phyloP scores from a whole-genome alignment of 2,329 filamentous ascomycete species.

The Rachicladosporium sp. region DNA sequence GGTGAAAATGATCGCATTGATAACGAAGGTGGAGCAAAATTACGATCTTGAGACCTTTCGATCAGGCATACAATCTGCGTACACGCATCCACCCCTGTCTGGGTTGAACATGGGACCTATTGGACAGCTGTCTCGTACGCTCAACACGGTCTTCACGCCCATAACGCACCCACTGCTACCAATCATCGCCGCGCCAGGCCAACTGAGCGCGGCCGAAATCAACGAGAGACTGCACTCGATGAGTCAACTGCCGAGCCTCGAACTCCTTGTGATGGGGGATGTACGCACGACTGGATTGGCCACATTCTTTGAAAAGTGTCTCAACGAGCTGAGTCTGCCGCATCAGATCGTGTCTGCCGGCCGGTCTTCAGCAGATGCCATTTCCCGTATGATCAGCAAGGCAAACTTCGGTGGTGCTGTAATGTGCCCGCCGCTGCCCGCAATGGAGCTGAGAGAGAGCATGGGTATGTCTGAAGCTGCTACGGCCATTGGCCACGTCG shows the following conservation, averaged over 20 bases:
- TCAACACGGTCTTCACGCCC: conserved; percentile 78
- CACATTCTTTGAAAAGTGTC: conserved; percentile 62
- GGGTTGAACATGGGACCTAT: conserved; percentile 78
- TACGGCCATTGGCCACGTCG: conserved; percentile 64
- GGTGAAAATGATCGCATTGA: conserved; percentile 81
- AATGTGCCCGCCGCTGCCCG: conserved; percentile 56
- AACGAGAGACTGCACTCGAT: conserved; percentile 67
- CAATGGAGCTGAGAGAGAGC: conserved; percentile 43
- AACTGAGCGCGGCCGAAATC: conserved; percentile 76
- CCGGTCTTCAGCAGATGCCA: conserved; percentile 50
- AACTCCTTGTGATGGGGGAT: conserved; percentile 68
- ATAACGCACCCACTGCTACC: conserved; percentile 78
- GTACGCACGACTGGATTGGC: conserved; percentile 61
- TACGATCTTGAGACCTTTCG: conserved; percentile 86
- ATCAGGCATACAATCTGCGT: conserved; percentile 57
- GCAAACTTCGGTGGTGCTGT: conserved; percentile 72
- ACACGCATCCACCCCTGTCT: conserved; percentile 62
- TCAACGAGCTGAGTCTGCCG: conserved; percentile 60
- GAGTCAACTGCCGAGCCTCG: conserved; percentile 66
- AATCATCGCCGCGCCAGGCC: conserved; percentile 72
- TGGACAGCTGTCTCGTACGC: conserved; percentile 68
- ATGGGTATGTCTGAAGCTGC: conserved; percentile 62
- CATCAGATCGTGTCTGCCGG: conserved; percentile 69
- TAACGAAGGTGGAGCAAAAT: conserved; percentile 71
- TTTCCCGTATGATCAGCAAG: conserved; percentile 62